phyloP scores from a whole-genome alignment of 2,329 filamentous ascomycete genomes.

The Hypoxylon sp. region DNA sequence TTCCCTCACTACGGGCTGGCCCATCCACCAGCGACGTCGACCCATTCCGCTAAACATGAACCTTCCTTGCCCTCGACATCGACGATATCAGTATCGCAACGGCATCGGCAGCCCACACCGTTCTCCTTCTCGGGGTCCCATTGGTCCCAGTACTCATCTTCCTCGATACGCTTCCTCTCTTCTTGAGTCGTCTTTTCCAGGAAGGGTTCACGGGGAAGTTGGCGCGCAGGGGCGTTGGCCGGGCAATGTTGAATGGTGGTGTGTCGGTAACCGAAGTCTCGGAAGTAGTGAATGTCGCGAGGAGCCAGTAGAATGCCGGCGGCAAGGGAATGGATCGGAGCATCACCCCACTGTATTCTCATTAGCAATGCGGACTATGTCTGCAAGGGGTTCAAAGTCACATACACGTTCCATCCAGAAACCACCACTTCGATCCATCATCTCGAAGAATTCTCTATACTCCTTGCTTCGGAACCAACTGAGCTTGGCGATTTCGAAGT shows the following conservation, averaged over 20 bases:
- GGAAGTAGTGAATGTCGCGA: conserved; percentile 96
- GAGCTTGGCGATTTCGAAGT: conserved; percentile 95
- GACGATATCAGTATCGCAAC: conserved; percentile 95
- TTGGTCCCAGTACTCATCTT: conserved; percentile 95
- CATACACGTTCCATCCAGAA: conserved; percentile 98
- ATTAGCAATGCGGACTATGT: conserved; percentile 47
- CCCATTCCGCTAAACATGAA: conserved; percentile 94
- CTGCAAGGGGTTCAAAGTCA: conserved; percentile 19
- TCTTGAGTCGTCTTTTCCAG: conserved; percentile 83
- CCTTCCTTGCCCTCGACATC: conserved; percentile 98
- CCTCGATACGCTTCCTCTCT: conserved; percentile 84
- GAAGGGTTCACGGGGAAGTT: conserved; percentile 81
- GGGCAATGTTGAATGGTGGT: conserved; percentile 99
- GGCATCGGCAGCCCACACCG: conserved; percentile 94
- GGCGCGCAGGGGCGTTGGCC: conserved; percentile 88
- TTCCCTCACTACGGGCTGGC: conserved; percentile 54
- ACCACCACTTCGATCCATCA: conserved; percentile 97
- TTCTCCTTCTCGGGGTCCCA: conserved; percentile 92
- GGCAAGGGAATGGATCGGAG: conserved; percentile 96
- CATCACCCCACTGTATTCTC: conserved; percentile 87
- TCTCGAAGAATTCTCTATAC: conserved; percentile 97
- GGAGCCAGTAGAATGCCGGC: conserved; percentile 85
- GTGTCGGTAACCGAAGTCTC: conserved; percentile 97
- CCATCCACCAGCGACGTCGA: conserved; percentile 96
- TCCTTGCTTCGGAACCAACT: conserved; percentile 97